These are phyloP conservation scores for Helianthus annuus DNA, from an alignment of 129 eudicot genomes.

Conservation along the genomic window HanXRQr2.0-SUNRISE NC_035447.2:146554269-146554768, in stretches of 20 bases:
- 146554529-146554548: no score
- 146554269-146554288: conserved; percentile 85
- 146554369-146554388: conserved; percentile 87
- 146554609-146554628: no score
- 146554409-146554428: not conserved
- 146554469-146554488: not conserved
- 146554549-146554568: no score
- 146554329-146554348: conserved; percentile 82
- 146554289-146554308: conserved; percentile 74
- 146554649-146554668: no score
- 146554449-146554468: not conserved
- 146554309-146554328: conserved; percentile 78
- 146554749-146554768: no score
- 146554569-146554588: no score
- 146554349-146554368: conserved; percentile 77
- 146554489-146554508: not conserved
- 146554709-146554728: no score
- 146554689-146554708: no score
- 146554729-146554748: no score
- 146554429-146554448: not conserved
- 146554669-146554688: no score
- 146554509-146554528: not conserved
- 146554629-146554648: no score
- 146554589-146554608: no score
- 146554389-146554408: conserved; percentile 18